Evolutionary conservation across 2,329 filamentous ascomycete genomes (phyloP), one percentile per base, ranked within the genome.

Genomic region (Penicillium sp.): DNA sequence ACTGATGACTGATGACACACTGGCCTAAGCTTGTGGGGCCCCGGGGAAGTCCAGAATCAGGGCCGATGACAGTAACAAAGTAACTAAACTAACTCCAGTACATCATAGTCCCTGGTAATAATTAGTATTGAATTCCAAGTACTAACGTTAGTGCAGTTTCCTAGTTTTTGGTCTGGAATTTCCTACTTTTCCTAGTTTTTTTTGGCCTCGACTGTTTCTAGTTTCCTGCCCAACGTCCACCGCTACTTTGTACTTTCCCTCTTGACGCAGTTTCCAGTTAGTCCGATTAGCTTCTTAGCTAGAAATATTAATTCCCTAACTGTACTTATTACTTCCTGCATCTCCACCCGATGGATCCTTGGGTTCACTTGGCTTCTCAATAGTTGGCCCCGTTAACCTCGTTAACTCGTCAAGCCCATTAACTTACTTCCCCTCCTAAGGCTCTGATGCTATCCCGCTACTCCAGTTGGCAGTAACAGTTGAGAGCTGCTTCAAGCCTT

Each of bases 141-240:
- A 10, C 30, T 33, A 2, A 12, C 30, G 30, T 28, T 49, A 30
- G 45, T 19, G 15, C 45, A 1, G 45, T 49, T 47, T 49, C 26
- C 45, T 49, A 30, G 45, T 49, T 49, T 30, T 49, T 8, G 24
- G 44, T n/a, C 44, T 28, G 7, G 44, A 13, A 5, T 10, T 49
- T 51, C 47, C 47, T 35, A 51, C n/a, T n/a, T 51, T 51, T 35
- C 26, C 26, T 35, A 19, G 26, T 51, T 51, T 24, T 51, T 51
- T 24, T 26, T 22, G 30, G 30, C 13, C 24, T 19, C 37, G 50
- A 51, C 56, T 42, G 6, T 53, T 44, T n/a, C 55, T 28, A 33
- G 56, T 61, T 68, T 63, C 58, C 59, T 69, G 67, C 68, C 64
- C 66, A 68, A 68, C 68, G 50, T 62, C 62, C 65, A 70, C 69